These are phyloP conservation scores for Leishmania major DNA, from an alignment of 208 protist species.

Conservation along the genomic window DNA sequence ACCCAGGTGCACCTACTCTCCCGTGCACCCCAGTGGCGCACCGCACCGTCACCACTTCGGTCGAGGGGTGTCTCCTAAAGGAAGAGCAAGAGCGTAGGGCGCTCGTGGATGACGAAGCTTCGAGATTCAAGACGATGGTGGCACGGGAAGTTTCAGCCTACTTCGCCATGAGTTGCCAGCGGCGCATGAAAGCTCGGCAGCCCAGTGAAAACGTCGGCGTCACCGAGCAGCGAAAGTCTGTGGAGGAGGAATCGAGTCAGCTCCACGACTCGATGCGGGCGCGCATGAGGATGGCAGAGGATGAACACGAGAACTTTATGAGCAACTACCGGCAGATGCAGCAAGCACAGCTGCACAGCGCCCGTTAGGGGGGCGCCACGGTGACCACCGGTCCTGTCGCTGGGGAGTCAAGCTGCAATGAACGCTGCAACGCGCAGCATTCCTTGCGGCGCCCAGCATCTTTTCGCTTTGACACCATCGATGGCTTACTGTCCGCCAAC, in stretches of 20 bases:
- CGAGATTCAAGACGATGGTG: slow-evolving; percentile 16
- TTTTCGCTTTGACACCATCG: not conserved
- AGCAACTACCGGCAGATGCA: not conserved
- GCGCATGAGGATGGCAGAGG: slow-evolving; percentile 13
- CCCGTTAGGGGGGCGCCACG: not conserved
- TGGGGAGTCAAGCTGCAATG: not conserved
- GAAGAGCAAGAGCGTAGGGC: slow-evolving; percentile 32
- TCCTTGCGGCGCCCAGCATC: no score
- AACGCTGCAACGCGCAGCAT: no score
- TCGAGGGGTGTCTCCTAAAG: slow-evolving; percentile 4
- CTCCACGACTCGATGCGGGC: slow-evolving; percentile 15
- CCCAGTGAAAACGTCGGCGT: slow-evolving; percentile 11
- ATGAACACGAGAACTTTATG: slow-evolving; percentile 14
- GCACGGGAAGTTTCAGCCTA: slow-evolving; percentile 27
- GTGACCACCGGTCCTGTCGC: not conserved
- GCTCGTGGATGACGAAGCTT: slow-evolving; percentile 17
- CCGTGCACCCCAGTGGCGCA: slow-evolving; percentile 8
- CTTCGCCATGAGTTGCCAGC: slow-evolving; percentile 13
- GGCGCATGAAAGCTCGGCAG: slow-evolving; percentile 8
- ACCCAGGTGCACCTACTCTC: not conserved
- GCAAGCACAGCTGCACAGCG: not conserved
- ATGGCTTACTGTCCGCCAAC: not conserved
- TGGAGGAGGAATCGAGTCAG: slow-evolving; percentile 13
- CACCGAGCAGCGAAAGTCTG: slow-evolving; percentile 6
- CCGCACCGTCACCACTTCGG: not conserved